Base-by-base conservation (phyloP, 2,329 filamentous ascomycete species). In the Tolypocladium tropicale region DNA sequence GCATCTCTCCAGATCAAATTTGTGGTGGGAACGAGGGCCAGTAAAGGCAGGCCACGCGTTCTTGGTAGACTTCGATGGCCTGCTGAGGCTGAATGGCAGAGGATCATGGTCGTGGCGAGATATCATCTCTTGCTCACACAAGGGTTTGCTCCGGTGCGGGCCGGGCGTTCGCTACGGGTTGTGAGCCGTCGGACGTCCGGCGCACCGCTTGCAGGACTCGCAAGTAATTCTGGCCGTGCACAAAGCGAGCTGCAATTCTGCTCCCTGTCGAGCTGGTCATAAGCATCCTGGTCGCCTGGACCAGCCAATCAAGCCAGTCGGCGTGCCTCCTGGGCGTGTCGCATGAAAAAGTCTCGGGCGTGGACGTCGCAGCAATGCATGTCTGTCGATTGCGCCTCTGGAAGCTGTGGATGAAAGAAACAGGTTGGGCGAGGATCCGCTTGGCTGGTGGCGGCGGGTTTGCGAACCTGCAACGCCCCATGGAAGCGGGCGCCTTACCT, bases 1-100 rank as follows among this genome's bases (percentile, higher is more conserved):
- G n/a, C n/a, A n/a, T n/a, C n/a, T n/a, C n/a, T n/a, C n/a, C n/a
- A n/a, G n/a, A n/a, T n/a, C n/a, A n/a, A n/a, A n/a, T n/a, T 53
- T 33, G 50, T 36, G 37, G 37, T 32, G 36, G 53, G 50, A 49
- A n/a, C n/a, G 16, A n/a, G 39, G 53, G 55, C 50, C 51, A 56
- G 55, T 53, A 16, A 25, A 49, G 52, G 41, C 39, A 53, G 43
- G 55, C 55, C 51, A 56, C 55, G 55, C 41, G 32, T 53, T 32
- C n/a, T n/a, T n/a, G n/a, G n/a, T 36, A n/a, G 9, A 30, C 33
- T 43, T 37, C 23, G 36, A 25, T 14, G 16, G 23, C 18, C 16
- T 51, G 14, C 37, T 18, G 21, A 46, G 39, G 12, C 10, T 18
- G 16, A 23, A 32, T 25, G 34, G 43, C 41, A 49, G 39, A 49